Evolutionary conservation across 352 stramenopile species (phyloP).

Genomic region (Phytophthora vignae): DNA sequence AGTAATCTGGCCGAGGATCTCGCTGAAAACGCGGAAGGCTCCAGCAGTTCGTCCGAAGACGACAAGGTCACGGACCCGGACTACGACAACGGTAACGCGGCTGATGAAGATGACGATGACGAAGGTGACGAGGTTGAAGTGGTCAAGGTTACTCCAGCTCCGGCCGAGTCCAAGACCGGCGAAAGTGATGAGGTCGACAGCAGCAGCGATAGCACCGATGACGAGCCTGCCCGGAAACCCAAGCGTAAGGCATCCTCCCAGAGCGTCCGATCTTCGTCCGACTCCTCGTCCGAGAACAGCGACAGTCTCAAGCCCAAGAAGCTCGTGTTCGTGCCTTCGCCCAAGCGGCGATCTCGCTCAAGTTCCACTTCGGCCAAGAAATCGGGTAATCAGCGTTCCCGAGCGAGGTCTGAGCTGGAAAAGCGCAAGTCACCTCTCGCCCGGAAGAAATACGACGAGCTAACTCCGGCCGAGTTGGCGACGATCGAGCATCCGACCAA

Average conservation of each 20-base stretch:
- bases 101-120: background rate
- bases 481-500: background rate
- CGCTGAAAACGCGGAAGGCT: background rate
- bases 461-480: background rate
- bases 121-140: background rate
- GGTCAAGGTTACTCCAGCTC: no score
- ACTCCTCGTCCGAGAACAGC: no score
- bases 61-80: background rate
- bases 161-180: no score
- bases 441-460: background rate
- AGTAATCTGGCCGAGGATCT: background rate
- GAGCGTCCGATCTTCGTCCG: no score
- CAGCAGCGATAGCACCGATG: no score
- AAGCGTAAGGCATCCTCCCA: no score
- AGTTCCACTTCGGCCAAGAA: background rate
- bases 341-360: background rate
- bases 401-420: no score
- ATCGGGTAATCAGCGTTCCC: background rate
- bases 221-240: no score
- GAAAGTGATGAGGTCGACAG: no score
- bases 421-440: background rate
- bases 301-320: no score
- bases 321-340: no score
- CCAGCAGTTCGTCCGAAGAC: background rate
- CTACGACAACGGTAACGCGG: background rate